Conservation (phyloP, 1,284 basidiomycete species). For the Moesziomyces sp. region DNA sequence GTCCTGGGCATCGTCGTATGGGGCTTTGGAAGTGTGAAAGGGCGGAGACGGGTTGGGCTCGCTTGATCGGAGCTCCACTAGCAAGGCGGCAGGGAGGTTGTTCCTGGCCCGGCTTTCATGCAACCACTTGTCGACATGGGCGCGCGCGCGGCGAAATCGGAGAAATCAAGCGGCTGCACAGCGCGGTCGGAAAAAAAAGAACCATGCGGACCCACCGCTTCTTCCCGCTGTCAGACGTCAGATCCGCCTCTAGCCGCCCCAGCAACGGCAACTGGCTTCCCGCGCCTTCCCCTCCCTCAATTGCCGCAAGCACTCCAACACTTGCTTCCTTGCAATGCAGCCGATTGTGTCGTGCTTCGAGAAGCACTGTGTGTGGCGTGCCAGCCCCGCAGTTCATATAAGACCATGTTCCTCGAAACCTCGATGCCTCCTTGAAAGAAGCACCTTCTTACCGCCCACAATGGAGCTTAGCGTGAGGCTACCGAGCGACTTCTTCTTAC, state of each 20-base stretch:
- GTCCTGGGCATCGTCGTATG: no score
- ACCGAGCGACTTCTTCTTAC: neutral
- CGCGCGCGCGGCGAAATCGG: neutral
- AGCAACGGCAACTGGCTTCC: no score
- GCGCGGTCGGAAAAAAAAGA: neutral
- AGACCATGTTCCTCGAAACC: no score
- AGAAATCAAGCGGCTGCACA: neutral
- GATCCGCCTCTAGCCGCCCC: neutral
- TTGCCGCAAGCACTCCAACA: no score
- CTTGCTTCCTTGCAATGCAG: no score
- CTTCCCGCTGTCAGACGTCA: neutral
- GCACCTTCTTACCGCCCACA: neutral
- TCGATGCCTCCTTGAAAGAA: neutral
- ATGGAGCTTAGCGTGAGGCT: slow-evolving; percentile 6
- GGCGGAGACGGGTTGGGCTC: neutral
- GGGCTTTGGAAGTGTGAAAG: no score
- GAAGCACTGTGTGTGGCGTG: no score
- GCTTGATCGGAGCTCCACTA: neutral
- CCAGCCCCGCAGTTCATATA: no score
- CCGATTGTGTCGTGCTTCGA: no score
- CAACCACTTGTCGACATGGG: neutral
- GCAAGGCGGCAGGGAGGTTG: neutral
- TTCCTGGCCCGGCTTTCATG: neutral
- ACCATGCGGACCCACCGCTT: neutral
- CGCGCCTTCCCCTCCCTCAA: no score